A percentile compares a stretch with the other conserved stretches of the same genome.
Evolutionary conservation across 805 yeast genomes (phyloP).

Genomic region (Myxozyma neotropica): DNA sequence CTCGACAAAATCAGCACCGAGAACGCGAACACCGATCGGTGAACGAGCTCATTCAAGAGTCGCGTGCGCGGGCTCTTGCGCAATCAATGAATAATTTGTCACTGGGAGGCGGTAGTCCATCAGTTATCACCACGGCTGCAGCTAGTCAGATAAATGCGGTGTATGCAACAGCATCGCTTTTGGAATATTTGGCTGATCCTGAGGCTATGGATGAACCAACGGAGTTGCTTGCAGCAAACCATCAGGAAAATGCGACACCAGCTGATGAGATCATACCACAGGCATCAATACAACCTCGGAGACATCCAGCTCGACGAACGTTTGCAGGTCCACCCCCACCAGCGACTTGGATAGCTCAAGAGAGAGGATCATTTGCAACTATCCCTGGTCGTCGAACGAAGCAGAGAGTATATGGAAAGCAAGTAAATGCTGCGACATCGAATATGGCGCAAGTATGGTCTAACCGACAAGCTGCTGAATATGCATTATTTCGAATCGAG

Average conservation of each 20-base stretch:
- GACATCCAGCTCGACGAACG: conserved; percentile 10
- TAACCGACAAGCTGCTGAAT: conserved; percentile 11
- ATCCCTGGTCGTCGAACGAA: conserved; percentile 11
- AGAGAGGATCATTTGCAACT: conserved; percentile 10
- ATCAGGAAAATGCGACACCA: background rate
- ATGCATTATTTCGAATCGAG: conserved; percentile 1
- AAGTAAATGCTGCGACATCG: background rate
- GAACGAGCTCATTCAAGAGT: conserved; percentile 29
- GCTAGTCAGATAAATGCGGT: background rate
- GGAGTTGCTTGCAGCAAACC: too few relatives aligned
- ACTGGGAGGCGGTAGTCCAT: conserved; percentile 6
- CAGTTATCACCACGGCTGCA: conserved; percentile 8
- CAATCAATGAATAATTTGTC: conserved; percentile 4
- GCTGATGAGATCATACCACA: background rate
- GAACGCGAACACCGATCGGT: conserved; percentile 17
- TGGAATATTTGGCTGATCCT: conserved; percentile 23
- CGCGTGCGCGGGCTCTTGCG: conserved; percentile 21
- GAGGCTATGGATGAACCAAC: background rate
- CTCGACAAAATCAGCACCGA: conserved; percentile 11
- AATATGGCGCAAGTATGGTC: background rate
- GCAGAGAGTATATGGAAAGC: background rate
- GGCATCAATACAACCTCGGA: conserved; percentile 1
- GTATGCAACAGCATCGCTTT: conserved; percentile 8
- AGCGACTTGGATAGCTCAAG: conserved; percentile 30
- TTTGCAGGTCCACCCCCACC: conserved; percentile 35